Percentiles rank a stretch among this genome's conserved stretches.
phyloP scores from a whole-genome alignment of 768 basidiomycete genomes.

The Leccinum sublutescens region DNA sequence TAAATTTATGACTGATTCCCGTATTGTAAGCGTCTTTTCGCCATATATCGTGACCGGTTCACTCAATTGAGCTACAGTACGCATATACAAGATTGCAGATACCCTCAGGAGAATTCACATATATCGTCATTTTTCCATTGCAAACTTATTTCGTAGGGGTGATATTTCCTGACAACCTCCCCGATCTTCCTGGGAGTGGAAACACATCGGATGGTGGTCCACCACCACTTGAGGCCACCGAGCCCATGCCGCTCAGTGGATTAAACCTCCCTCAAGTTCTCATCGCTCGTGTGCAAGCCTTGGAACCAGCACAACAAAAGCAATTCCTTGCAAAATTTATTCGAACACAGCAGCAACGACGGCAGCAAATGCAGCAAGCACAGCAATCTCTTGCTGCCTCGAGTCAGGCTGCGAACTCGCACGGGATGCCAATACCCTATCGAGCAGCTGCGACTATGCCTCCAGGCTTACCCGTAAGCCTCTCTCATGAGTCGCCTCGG shows the following conservation, averaged over 20 bases:
- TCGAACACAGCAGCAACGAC: slow-evolving; percentile 21
- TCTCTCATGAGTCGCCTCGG: not conserved
- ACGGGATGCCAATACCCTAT: slow-evolving; percentile 15
- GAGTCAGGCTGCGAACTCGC: slow-evolving; percentile 15
- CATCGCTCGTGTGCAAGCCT: slow-evolving; percentile 18
- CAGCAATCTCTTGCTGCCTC: slow-evolving; percentile 16
- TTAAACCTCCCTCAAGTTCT: slow-evolving; percentile 12
- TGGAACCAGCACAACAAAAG: slow-evolving; percentile 26
- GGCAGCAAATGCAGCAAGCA: slow-evolving; percentile 25
- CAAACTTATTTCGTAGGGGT: slow-evolving; percentile 40
- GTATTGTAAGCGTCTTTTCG: slow-evolving; percentile 41
- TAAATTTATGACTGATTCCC: slow-evolving; percentile 41
- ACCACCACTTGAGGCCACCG: slow-evolving; percentile 4
- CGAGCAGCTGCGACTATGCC: slow-evolving; percentile 10
- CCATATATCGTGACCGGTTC: not conserved
- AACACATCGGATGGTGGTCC: slow-evolving; percentile 14
- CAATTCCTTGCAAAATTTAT: slow-evolving; percentile 17
- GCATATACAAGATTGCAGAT: slow-evolving; percentile 51
- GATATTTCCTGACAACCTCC: slow-evolving; percentile 54
- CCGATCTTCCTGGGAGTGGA: slow-evolving; percentile 34
- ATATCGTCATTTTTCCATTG: slow-evolving; percentile 47
- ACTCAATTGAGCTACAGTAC: slow-evolving; percentile 36
- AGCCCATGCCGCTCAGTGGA: not conserved
- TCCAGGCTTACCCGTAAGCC: slow-evolving; percentile 20
- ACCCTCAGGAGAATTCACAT: slow-evolving; percentile 41